Evolutionary conservation across 2,329 filamentous ascomycete genomes (phyloP), one percentile per base, ranked within the genome.

Genomic region (Echinosphaeria canescens): DNA sequence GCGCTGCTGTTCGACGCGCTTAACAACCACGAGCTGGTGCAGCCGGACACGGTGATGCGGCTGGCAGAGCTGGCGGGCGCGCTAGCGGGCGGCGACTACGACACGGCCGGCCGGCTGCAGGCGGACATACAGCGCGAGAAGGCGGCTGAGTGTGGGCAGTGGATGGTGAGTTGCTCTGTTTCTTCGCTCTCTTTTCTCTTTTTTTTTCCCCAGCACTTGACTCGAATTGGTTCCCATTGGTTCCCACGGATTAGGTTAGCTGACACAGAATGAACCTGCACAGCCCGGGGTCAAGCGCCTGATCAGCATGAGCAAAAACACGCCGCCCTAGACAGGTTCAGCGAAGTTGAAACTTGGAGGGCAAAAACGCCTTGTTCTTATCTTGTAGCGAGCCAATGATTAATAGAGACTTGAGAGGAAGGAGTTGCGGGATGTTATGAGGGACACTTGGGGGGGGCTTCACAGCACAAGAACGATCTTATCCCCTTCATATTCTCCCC

Each of bases 1-100:
- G 79, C 78, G 40, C 72, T 93, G 26, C 57, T 98, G n/a, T 95
- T 93, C 46, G 85, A 98, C 43, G 82, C 93, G 47, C 59, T 98
- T 25, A 98, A 95, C 60, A 95, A 95, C 37, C 76, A 84, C 42
- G 84, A 95, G 42, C 57, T 93, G 22, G 59, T 95, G 29, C 78
- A 75, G 52, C 66, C 76, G 2, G 73, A 78, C 40, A 93, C 76
- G 1, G 64, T 84, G 26, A 58, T 66, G 32, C 59, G 72, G 42
- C 55, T 84, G 38, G 56, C 59, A 7, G 54, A 69, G 38, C 51
- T 82, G 16, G 62, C 76, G 7, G 53, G 65, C 33, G 67, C 75
- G 15, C 48, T 90, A 29, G 65, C 76, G 37, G 48, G 54, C 29
- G 72, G 68, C 53, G 59, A 88, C 38, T 84, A 76, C 36, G 62